Evolutionary conservation across 768 basidiomycete species (phyloP), one percentile per base, ranked within the genome.

Genomic region (Auriscalpium microsporum): DNA sequence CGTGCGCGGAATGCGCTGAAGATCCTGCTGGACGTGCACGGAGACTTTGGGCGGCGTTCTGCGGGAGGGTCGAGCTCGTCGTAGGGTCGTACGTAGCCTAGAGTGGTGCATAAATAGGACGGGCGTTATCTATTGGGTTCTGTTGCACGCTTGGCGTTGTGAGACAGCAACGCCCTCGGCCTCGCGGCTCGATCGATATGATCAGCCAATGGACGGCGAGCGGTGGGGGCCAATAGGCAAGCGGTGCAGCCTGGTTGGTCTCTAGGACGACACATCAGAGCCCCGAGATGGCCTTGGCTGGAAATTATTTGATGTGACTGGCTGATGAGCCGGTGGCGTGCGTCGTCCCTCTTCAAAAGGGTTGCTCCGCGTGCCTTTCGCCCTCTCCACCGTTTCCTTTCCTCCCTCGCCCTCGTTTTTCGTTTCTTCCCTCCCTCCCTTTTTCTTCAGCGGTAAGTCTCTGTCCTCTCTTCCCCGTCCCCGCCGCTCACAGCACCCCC

Each of bases 1-100:
- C 81, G 96, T 53, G 95, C 96, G 17, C 79, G 95, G 55, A 97
- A 97, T 75, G 95, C 94, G 13, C 80, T 99, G 64, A 93, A 94
- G 71, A 92, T 93, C 57, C 70, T 94, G 59, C 73, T 94, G 66
- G 92, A 93, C 63, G 87, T 90, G 40, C 90, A 91, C 70, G 88
- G 89, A n/a, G 89, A 93, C 68, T 88, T 92, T 53, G 61, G 61
- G 33, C 48, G 61, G 46, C 55, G 61, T 40, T 23, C 55, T 8
- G 36, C 55, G 11, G 36, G 51, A 2, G 45, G 36, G 28, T 8
- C 45, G 19, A 49, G 49, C 56, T 14, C 38, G 33, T 14, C 23
- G 33, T 16, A n/a, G 4, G 35, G 57, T 14, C 23, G n/a, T 17
- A 28, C n/a, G n/a, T n/a, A n/a, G n/a, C n/a, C n/a, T n/a, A n/a